These are phyloP conservation scores for Chernovozyma sophiae-reginae DNA, from an alignment of 1,139 yeast species.

Conservation along the genomic window DNA sequence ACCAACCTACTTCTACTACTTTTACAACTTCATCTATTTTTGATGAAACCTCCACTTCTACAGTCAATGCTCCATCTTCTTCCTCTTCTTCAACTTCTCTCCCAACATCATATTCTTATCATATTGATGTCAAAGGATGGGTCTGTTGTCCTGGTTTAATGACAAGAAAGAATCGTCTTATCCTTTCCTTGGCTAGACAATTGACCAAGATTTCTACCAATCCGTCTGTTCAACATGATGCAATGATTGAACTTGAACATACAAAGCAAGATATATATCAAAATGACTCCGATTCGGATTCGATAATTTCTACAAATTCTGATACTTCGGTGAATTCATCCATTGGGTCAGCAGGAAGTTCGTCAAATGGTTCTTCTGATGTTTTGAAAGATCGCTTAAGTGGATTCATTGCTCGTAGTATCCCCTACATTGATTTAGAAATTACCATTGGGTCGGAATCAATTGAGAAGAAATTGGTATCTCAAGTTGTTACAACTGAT, in stretches of 20 bases:
- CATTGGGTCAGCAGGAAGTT: neutral
- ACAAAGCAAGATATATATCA: conserved; percentile 24
- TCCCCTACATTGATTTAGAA: conserved; percentile 50
- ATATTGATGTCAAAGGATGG: conserved; percentile 72
- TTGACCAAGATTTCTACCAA: conserved; percentile 43
- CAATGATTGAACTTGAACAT: conserved; percentile 27
- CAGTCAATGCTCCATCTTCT: neutral
- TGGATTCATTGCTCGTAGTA: conserved; percentile 55
- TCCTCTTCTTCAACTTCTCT: neutral
- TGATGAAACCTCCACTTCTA: neutral
- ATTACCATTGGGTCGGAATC: conserved; percentile 47
- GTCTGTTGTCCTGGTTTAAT: conserved; percentile 66
- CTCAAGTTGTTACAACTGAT: conserved; percentile 44
- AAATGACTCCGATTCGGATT: conserved; percentile 5
- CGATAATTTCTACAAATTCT: conserved; percentile 7
- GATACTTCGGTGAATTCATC: conserved; percentile 1
- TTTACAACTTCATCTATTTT: neutral
- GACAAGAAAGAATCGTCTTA: conserved; percentile 65
- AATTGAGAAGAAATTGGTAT: conserved; percentile 16
- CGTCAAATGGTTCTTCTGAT: conserved; percentile 23
- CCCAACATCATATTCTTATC: conserved; percentile 18
- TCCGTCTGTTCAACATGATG: conserved; percentile 9
- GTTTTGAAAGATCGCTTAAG: conserved; percentile 52
- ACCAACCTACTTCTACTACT: neutral
- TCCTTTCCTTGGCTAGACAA: conserved; percentile 67